phyloP scores from a whole-genome alignment of 176 grass and related monocot species.

The Eremochloa ophiuroides region DNA sequence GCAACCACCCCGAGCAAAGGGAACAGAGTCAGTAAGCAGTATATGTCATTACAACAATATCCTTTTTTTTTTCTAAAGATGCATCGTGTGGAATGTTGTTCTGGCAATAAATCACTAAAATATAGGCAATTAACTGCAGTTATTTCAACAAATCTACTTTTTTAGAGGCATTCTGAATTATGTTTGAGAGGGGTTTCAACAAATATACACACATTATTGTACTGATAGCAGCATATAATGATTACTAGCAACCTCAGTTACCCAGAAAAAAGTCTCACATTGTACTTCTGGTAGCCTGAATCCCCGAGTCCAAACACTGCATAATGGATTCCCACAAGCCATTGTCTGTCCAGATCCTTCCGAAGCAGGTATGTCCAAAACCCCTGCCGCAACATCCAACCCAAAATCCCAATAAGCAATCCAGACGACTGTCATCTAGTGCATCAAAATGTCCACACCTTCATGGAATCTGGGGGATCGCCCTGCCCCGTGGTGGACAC shows the following conservation, averaged over 20 bases:
- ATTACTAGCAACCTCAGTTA: neutral
- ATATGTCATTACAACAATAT: neutral
- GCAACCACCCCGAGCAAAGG: neutral
- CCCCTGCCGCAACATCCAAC: conserved; percentile 24
- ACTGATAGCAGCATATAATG: neutral
- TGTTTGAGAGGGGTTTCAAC: too few species aligned
- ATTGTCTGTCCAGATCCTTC: conserved; percentile 51
- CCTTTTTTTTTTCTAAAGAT: neutral
- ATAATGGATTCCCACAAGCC: conserved; percentile 59
- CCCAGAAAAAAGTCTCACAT: conserved; percentile 35
- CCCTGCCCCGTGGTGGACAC: conserved; percentile 94
- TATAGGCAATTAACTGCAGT: neutral
- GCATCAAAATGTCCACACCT: conserved; percentile 39
- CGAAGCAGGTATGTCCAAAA: conserved; percentile 76
- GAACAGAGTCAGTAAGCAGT: neutral
- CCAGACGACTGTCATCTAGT: neutral
- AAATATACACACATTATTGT: too few species aligned
- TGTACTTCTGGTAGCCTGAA: conserved; percentile 99
- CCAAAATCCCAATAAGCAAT: conserved; percentile 13
- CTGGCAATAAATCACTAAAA: neutral
- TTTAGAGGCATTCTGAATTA: too few species aligned
- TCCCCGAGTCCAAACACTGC: conserved; percentile 90
- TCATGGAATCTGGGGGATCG: conserved; percentile 86
- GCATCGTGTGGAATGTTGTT: neutral
- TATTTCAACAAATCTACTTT: neutral